Evolutionary conservation across 371 early-diverging fungal genomes (phyloP).

Genomic region (Conidiobolus incongruus): DNA sequence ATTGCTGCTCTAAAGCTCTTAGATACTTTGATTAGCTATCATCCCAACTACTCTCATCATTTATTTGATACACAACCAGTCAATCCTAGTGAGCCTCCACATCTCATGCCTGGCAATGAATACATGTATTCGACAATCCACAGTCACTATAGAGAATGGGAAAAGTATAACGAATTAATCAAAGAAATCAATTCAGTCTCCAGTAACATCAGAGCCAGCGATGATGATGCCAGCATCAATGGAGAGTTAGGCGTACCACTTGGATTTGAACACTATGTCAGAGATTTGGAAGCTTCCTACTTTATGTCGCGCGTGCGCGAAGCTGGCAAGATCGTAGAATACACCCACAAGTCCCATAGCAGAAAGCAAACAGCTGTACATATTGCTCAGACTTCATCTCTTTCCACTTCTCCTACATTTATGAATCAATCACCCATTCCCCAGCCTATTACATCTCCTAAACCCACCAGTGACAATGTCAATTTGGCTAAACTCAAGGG

Average conservation of each 20-base stretch:
- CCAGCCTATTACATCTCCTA: slow-evolving; percentile 3
- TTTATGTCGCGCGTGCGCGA: too few species aligned
- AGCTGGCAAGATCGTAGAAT: too few species aligned
- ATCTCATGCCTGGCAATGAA: slow-evolving; percentile 35
- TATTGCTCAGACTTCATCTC: too few species aligned
- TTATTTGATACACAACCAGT: slow-evolving; percentile 15
- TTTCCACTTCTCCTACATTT: background rate
- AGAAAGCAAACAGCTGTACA: too few species aligned
- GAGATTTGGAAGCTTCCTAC: too few species aligned
- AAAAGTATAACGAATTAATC: slow-evolving; percentile 1
- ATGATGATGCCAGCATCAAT: background rate
- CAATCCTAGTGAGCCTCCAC: background rate
- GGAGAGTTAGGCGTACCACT: background rate
- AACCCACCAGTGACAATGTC: slow-evolving; percentile 18
- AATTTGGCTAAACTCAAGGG: slow-evolving; percentile 10
- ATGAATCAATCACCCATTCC: slow-evolving; percentile 5
- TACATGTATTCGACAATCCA: slow-evolving; percentile 16
- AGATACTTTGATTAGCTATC: slow-evolving; percentile 41
- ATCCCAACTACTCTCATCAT: slow-evolving; percentile 47
- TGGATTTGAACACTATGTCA: too few species aligned
- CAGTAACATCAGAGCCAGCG: background rate
- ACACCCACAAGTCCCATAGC: too few species aligned
- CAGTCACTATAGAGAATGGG: slow-evolving; percentile 1
- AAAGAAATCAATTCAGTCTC: background rate
- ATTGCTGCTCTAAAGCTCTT: slow-evolving; percentile 64